Base-by-base conservation (phyloP, 371 early-diverging fungal genomes). In the Rhizomucor pusillus region DNA sequence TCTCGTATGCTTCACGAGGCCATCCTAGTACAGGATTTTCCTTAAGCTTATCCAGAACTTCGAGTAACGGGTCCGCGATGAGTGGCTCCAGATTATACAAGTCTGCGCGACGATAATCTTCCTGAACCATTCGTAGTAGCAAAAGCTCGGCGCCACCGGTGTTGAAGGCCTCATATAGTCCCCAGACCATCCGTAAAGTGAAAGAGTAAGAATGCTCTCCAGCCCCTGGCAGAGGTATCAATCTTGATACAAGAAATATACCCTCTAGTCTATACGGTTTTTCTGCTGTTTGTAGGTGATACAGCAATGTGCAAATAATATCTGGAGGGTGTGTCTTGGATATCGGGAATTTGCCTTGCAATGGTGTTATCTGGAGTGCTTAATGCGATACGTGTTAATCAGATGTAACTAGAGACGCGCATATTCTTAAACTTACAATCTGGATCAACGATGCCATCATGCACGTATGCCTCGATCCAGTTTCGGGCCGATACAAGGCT, bases 401-500 rank as follows among this genome's bases (percentile, higher is more conserved):
- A 12, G 5, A 36, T 12, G 2, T 20, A 37, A 5, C 36, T 37
- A 23, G 36, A 5, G n/a, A 29, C 9, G n/a, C 14, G 22, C 22
- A 9, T 29, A 2, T 34, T 23, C 5, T 18, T 14, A 1, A 5
- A 25, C 14, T 50, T 40, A 50, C 51, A 12, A 1, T 50, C 51
- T 23, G 37, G 16, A 16, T 57, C 16, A 14, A 63, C 35, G 29
- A 29, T 29, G 3, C 67, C 69, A 10, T 60, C 50, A 9, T 46
- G 43, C 22, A 56, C 41, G 52, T 87, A 88, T 46, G 80, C 69
- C 18, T 71, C 62, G 10, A 75, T 63, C 71, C 81, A 86, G 1
- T 57, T 49, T 1, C 55, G 40, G 29, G 29, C 29, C 3, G 29
- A 29, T 29, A 29, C 29, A 29, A 29, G 4, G 54, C 56, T 37